Base-by-base conservation (phyloP, 2,329 filamentous ascomycete species). In the Colletotrichum filicis region DNA sequence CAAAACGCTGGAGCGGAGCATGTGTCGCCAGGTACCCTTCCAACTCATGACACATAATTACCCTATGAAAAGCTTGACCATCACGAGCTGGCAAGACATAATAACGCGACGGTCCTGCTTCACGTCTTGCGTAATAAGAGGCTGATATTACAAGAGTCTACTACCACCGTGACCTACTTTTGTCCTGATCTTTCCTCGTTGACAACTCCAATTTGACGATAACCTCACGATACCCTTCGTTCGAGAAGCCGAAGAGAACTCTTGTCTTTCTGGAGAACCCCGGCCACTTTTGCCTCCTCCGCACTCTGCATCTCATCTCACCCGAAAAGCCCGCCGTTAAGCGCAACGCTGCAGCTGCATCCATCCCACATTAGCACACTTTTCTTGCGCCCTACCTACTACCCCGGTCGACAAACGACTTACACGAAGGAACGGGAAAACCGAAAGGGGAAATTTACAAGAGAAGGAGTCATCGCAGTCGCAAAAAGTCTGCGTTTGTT, bases 41-140 rank as follows among this genome's bases (percentile, higher is more conserved):
- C 74, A 60, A 49, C 49, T 28, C 66, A 80, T 81, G 79, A 81
- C 79, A 81, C 79, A 81, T 82, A 81, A 81, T 81, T 82, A 81
- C 79, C 77, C 79, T 77, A 81, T 81, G 74, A 74, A 79, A 81
- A 80, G 63, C 71, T 65, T 62, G 75, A 76, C 74, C 74, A 78
- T 79, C 76, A 77, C 76, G 76, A 75, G 75, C 76, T 76, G 74
- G 69, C 64, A 53, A 74, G 64, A 74, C 72, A 69, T 75, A 71
- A 73, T 74, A 75, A 74, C 66, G 66, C 70, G 66, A 70, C 60
- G 37, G 42, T 59, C 58, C 65, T 64, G 69, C 32, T 64, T 56
- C 42, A n/a, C 8, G 8, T 32, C 30, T 4, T 56, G 30, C 16
- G 30, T 64, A 59, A 14, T 16, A 11, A 59, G 37, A 28, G 32